phyloP scores from a whole-genome alignment of 1,284 basidiomycete genomes.

The Stereum hirsutum region DNA sequence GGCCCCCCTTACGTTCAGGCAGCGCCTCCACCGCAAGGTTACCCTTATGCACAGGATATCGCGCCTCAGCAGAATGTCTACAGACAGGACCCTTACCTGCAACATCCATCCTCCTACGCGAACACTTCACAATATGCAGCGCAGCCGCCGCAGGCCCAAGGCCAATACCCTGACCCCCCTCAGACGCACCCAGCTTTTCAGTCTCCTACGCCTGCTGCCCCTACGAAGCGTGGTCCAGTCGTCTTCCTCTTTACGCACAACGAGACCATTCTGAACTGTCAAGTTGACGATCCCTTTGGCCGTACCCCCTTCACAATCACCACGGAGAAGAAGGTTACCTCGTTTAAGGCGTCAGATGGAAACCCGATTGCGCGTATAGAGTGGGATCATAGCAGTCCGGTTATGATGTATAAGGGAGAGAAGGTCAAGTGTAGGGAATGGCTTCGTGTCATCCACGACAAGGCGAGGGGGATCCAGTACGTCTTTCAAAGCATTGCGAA shows the following conservation, averaged over 20 bases:
- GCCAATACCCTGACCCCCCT: neutral
- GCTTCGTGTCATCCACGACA: constrained; percentile 2
- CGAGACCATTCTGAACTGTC: constrained; percentile 7
- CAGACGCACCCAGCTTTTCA: too few species aligned
- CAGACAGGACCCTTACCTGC: neutral
- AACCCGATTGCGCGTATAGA: constrained; percentile 8
- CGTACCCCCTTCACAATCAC: constrained; percentile 6
- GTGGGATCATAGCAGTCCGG: constrained; percentile 10
- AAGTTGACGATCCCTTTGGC: constrained; percentile 7
- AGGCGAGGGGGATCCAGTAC: constrained; percentile 1
- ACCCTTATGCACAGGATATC: too few species aligned
- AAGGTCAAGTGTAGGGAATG: constrained; percentile 11
- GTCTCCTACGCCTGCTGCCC: too few species aligned
- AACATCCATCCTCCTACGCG: neutral
- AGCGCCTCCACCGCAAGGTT: neutral
- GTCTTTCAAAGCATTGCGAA: neutral
- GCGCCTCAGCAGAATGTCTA: neutral
- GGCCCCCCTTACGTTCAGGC: constrained; percentile 1
- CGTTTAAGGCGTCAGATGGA: constrained; percentile 3
- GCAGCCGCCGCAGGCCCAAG: neutral
- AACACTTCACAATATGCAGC: neutral
- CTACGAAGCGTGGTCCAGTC: constrained; percentile 2
- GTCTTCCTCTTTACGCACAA: constrained; percentile 2
- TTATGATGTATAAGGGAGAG: constrained; percentile 7
- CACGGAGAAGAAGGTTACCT: constrained; percentile 8